Evolutionary conservation across 305 asterid species (phyloP).

Genomic region (Rubia tinctorum): DNA sequence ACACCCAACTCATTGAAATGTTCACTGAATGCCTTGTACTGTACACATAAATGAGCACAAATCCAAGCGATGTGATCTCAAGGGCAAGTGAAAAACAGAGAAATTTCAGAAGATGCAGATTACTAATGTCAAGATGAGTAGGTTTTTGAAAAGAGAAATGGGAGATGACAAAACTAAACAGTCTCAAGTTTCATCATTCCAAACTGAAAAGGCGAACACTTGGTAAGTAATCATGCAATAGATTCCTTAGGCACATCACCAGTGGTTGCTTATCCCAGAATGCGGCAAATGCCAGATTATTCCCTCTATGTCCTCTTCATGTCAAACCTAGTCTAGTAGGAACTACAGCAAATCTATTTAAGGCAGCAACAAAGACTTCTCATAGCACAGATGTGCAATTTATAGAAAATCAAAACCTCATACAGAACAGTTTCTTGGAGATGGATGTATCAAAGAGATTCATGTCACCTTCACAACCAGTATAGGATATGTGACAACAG

Average conservation of each 20-base stretch:
- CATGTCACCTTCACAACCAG: conserved; percentile 81
- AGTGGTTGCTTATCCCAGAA: neutral
- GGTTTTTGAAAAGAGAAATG: neutral
- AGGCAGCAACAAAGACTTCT: neutral
- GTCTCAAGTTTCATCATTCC: neutral
- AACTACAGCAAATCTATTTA: neutral
- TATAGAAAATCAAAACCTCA: neutral
- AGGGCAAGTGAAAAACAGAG: neutral
- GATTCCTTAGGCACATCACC: neutral
- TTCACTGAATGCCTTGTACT: neutral
- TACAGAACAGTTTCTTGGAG: neutral
- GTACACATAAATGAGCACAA: neutral
- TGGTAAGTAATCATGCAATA: neutral
- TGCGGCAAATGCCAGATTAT: neutral
- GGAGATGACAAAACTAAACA: too few relatives aligned
- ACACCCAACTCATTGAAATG: conserved; percentile 1
- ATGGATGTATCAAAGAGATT: neutral
- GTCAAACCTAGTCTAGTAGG: neutral
- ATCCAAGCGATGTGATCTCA: neutral
- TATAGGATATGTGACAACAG: conserved; percentile 90
- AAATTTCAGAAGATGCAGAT: neutral
- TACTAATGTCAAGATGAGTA: neutral
- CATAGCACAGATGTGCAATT: neutral
- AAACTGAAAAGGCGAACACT: neutral
- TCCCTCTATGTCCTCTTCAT: neutral